Base-by-base conservation (phyloP, 192 early-diverging fungal species). In the Geosiphon pyriformis region DNA sequence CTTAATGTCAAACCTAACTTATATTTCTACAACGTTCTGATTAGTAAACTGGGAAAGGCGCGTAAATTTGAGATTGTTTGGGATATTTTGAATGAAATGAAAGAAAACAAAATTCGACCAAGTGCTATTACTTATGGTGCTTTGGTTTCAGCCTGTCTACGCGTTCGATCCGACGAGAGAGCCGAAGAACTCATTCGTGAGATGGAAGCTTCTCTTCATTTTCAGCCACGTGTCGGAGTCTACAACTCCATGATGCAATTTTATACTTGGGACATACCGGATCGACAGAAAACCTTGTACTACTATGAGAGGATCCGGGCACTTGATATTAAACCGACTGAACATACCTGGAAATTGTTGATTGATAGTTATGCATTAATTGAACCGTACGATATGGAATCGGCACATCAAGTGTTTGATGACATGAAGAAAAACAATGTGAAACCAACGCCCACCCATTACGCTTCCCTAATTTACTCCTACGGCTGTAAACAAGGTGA, bases 181-280 rank as follows among this genome's bases (percentile, higher is more conserved):
- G 81, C 83, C 0, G 65, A 75, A 46, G 65, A 71, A 20, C 52
- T 76, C 18, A 81, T 85, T 22, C 59, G 61, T 48, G 76, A 85
- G 33, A 81, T 83, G 83, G 67, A 71, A 50, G 49, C 46, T 17
- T 70, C 74, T 11, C 67, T 74, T 18, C 67, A 64, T 26, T 82
- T 78, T 66, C 74, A 81, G 50, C 79, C 80, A 2, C 76, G 81
- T 17, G 72, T 81, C 18, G 81, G 74, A 25, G 80, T 79, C 0
- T 82, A 78, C 46, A 85, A 85, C 63, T 69, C 78, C 58, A 83
- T 85, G 81, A 85, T 85, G 22, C 83, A 85, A 65, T 85, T 83
- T 48, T 83, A 85, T 65, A 78, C 80, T 3, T 80, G 81, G 15
- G 79, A 85, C 47, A 72, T 79, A 48, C 76, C 68, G 30, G 69